Percentiles rank a stretch among this genome's conserved stretches.
These are phyloP conservation scores for Candida orba DNA, from an alignment of 805 yeast genomes.

Conservation along the genomic window DNA sequence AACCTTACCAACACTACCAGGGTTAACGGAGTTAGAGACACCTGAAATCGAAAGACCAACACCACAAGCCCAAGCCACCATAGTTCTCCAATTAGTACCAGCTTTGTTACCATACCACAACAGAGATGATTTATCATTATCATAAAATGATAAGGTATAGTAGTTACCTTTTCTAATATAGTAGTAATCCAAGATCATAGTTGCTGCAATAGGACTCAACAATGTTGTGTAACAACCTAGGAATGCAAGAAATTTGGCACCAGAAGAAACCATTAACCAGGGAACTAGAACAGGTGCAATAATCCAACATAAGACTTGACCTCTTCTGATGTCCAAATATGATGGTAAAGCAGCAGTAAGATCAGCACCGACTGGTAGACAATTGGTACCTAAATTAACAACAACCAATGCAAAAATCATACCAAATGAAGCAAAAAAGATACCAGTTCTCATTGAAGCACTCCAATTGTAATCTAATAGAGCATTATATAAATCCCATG, in stretches of 20 bases:
- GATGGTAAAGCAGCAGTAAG: conserved; percentile 1
- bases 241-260: conserved; percentile 2
- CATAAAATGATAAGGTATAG: not conserved
- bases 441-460: conserved; percentile 1
- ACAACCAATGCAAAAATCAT: conserved; percentile 2
- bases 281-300: conserved; percentile 3
- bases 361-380: conserved; percentile 4
- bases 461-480: conserved; percentile 1
- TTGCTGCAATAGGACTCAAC: conserved; percentile 4
- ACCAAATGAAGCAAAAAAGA: conserved; percentile 1
- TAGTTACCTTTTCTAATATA: conserved; percentile 3
- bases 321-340: not conserved
- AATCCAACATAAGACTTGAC: conserved; percentile 1
- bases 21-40: not conserved
- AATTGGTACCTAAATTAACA: conserved; percentile 3
- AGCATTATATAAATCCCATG: conserved; percentile 2
- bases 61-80: conserved; percentile 2
- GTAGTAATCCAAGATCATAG: conserved; percentile 1
- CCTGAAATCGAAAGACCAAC: conserved; percentile 1
- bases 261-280: conserved; percentile 1
- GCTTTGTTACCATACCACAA: not conserved
- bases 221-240: conserved; percentile 1
- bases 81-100: conserved; percentile 4
- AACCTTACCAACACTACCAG: not conserved
- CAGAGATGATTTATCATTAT: not conserved